Evolutionary conservation across 331 rosid species (phyloP).

Genomic region (Prunus yedoensis): DNA sequence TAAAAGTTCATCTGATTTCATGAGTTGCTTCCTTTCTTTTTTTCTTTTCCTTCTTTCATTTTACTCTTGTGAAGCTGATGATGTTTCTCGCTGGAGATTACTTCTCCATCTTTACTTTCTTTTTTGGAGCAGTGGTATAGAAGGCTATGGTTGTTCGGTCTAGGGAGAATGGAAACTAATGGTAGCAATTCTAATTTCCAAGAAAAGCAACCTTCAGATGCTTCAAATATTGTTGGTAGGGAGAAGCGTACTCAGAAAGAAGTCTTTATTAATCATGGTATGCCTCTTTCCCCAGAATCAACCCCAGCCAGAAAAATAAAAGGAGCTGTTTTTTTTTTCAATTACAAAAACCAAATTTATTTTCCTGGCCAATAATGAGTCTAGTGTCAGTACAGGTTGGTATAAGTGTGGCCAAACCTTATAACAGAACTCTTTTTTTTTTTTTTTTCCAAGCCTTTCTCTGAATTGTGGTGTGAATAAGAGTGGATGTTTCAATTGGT

Average conservation of each 20-base stretch:
- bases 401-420: slow-evolving; percentile 1
- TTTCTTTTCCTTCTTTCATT: not conserved
- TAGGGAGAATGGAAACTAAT: slow-evolving; percentile 47
- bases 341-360: not conserved
- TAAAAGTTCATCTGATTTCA: not conserved
- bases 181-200: slow-evolving; percentile 38
- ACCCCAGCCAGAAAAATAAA: not conserved
- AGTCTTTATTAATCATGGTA: slow-evolving; percentile 60
- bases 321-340: not conserved
- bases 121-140: slow-evolving; percentile 29
- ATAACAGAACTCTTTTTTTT: not conserved
- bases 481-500: not conserved
- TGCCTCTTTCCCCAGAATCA: not conserved
- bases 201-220: slow-evolving; percentile 41
- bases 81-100: slow-evolving; percentile 3
- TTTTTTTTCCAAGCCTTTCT: not conserved
- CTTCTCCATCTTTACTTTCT: slow-evolving; percentile 17
- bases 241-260: slow-evolving; percentile 42
- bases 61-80: slow-evolving; percentile 10
- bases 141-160: slow-evolving; percentile 51
- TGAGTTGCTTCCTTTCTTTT: not conserved
- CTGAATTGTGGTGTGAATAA: not conserved
- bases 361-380: not conserved
- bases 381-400: not conserved
- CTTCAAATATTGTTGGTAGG: slow-evolving; percentile 30